Conservation (phyloP, 1,139 yeast species). For the Arxiozyma bovina region DNA sequence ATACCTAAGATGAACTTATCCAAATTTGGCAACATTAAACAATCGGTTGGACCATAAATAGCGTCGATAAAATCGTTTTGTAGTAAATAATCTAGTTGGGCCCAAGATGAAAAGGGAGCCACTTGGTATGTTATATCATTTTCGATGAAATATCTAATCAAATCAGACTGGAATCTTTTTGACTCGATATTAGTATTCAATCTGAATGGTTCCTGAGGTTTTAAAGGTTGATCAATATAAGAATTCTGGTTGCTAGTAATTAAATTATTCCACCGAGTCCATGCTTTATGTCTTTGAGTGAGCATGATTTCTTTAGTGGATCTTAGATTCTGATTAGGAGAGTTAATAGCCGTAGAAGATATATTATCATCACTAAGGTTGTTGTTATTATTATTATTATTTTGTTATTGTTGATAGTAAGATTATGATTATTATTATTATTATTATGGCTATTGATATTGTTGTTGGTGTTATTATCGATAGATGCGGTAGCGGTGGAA, state of each 20-base stretch:
- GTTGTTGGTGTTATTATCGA: too few relatives aligned
- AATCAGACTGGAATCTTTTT: conserved; percentile 44
- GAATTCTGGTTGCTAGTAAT: conserved; percentile 19
- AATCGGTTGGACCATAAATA: conserved; percentile 78
- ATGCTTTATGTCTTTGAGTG: conserved; percentile 30
- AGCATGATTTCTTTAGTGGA: conserved; percentile 8
- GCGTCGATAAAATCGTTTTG: conserved; percentile 53
- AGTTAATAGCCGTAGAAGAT: background rate
- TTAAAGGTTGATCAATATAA: conserved; percentile 34
- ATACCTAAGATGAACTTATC: conserved; percentile 67
- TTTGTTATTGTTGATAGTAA: too few relatives aligned
- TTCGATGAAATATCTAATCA: conserved; percentile 50
- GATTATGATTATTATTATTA: too few relatives aligned
- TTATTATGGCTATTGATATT: too few relatives aligned
- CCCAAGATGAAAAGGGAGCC: conserved; percentile 77
- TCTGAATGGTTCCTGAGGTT: conserved; percentile 31
- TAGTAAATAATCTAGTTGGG: conserved; percentile 68
- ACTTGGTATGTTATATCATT: conserved; percentile 57
- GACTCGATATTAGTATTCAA: conserved; percentile 26
- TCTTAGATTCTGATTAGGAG: conserved; percentile 3
- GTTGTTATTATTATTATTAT: background rate
- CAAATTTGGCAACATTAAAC: conserved; percentile 49
- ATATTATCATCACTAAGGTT: background rate
- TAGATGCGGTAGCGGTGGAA: background rate
- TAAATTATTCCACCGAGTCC: conserved; percentile 31